Base-by-base conservation (phyloP, 2,329 filamentous ascomycete genomes). In the Penicillium concentricum region DNA sequence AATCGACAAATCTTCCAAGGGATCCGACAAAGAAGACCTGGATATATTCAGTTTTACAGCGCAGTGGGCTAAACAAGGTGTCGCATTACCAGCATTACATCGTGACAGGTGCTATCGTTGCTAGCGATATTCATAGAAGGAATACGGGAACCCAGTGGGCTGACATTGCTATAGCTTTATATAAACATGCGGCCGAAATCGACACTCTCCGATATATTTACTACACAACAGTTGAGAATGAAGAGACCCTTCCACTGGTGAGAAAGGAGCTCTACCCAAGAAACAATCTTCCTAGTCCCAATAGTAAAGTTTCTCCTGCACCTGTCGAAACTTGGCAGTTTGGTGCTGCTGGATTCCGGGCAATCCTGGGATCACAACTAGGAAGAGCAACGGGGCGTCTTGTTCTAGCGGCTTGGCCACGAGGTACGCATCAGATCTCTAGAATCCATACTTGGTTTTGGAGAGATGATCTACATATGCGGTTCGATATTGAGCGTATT, bases 401-500 rank as follows among this genome's bases (percentile, higher is more conserved):
- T 34, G 54, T 56, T 3, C 20, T 56, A 28, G 41, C n/a, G 0
- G 41, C 47, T 41, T 52, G 47, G 47, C 34, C 26, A 0, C 13
- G 7, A 13, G 54, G 54, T n/a, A 51, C 54, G 4, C 54, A 41
- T 52, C 34, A 9, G 4, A 46, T 56, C 9, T 1, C 7, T 10
- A 9, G 6, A 7, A 41, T 56, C 5, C 13, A 28, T 4, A 39
- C 30, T 20, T 56, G 34, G 32, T 51, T 39, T 16, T 9, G 3
- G 10, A 2, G 4, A 10, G 5, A 9, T 6, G 3, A 12, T 13
- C 16, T 51, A 9, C 15, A 51, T 9, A 37, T 56, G 18, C 32
- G 53, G 4, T 56, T 56, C 28, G 53, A 56, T 34, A 56, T 56
- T 45, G 30, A n/a, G 9, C 15, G 5, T n/a, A 30, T 30, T 20